Percentiles rank a stretch among this genome's conserved stretches.
Evolutionary conservation across 805 yeast species (phyloP).

Genomic region (Lipomyces kockii): DNA sequence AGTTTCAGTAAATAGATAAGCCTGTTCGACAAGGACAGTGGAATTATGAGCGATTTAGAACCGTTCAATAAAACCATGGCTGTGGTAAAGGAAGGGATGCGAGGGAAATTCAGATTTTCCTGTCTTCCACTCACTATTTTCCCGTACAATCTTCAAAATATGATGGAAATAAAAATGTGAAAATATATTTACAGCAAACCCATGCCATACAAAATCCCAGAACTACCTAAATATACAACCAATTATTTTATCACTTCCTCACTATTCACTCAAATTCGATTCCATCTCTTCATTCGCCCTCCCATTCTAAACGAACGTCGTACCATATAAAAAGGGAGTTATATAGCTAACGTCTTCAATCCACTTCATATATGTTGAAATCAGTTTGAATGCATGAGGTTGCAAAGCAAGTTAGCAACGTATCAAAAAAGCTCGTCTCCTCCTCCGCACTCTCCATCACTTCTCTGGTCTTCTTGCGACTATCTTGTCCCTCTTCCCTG

Average conservation of each 20-base stretch:
- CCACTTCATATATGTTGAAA: neutral
- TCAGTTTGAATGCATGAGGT: neutral
- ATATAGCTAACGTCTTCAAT: neutral
- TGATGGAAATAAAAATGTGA: conserved; percentile 4
- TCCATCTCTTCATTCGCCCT: neutral
- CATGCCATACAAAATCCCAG: conserved; percentile 5
- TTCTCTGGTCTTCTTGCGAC: neutral
- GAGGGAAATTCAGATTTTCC: too few relatives aligned
- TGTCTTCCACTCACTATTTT: too few relatives aligned
- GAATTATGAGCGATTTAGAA: too few relatives aligned
- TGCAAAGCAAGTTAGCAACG: neutral
- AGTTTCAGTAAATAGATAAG: neutral
- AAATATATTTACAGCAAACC: neutral
- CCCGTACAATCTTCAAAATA: neutral
- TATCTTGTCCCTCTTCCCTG: neutral
- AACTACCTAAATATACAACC: conserved; percentile 2
- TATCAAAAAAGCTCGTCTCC: neutral
- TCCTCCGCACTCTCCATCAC: neutral
- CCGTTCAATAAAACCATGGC: too few relatives aligned
- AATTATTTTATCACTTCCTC: neutral
- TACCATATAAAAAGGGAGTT: neutral
- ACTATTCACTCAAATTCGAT: neutral
- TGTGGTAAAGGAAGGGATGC: too few relatives aligned
- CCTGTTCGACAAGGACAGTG: neutral
- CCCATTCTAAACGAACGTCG: too few relatives aligned